A percentile compares a stretch with the other conserved stretches of the same genome.
These are phyloP conservation scores for Ilyonectria destructans DNA, from an alignment of 2,329 filamentous ascomycete genomes.

Conservation along the genomic window DNA sequence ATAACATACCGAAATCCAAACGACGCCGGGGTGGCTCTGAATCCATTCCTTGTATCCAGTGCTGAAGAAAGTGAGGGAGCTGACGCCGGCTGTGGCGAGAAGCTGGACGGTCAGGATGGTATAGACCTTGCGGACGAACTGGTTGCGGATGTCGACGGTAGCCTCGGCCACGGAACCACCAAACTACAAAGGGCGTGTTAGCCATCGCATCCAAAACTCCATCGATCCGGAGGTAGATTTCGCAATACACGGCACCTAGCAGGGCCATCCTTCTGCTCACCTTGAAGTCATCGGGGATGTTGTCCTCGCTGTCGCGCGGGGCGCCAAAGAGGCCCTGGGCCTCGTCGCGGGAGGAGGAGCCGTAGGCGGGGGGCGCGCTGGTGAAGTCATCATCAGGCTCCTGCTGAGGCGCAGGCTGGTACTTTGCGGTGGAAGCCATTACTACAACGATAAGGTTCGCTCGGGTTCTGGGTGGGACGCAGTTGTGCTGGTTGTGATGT, in stretches of 20 bases:
- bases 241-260: neutral
- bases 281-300: slow-evolving; percentile 98
- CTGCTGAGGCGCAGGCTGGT: slow-evolving; percentile 85
- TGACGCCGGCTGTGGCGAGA: slow-evolving; percentile 85
- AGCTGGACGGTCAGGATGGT: slow-evolving; percentile 97
- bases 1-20: slow-evolving; percentile 82
- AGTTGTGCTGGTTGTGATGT: slow-evolving; percentile 4
- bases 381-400: slow-evolving; percentile 85
- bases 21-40: slow-evolving; percentile 84
- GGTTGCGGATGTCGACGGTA: slow-evolving; percentile 95
- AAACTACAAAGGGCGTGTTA: slow-evolving; percentile 70
- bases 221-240: neutral
- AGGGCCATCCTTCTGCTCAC: slow-evolving; percentile 58
- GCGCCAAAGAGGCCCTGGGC: slow-evolving; percentile 75
- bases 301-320: slow-evolving; percentile 87
- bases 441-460: slow-evolving; percentile 14
- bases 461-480: neutral
- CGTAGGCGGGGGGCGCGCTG: slow-evolving; percentile 88
- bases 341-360: slow-evolving; percentile 68
- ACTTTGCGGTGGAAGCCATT: slow-evolving; percentile 87
- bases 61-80: slow-evolving; percentile 90
- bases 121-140: slow-evolving; percentile 98
- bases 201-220: slow-evolving; percentile 9
- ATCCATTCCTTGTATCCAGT: slow-evolving; percentile 87
- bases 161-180: slow-evolving; percentile 94